phyloP scores from a whole-genome alignment of 148 eudicot species.

The Persicaria tinctoria region DNA sequence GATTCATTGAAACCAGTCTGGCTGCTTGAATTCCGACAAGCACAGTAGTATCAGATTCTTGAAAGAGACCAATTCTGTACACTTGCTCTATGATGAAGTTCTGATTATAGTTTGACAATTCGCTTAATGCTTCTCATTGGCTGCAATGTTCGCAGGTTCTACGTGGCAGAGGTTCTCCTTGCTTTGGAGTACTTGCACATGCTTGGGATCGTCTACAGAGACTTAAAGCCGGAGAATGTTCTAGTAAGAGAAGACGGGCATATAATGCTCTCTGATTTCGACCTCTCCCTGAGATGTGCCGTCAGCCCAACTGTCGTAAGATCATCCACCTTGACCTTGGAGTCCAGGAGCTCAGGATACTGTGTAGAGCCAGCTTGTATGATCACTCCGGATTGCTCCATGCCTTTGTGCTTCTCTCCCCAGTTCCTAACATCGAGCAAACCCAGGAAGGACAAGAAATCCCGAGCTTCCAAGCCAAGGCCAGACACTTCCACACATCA shows the following conservation, averaged over 20 bases:
- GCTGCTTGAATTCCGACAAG: neutral
- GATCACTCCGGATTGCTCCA: conserved; percentile 58
- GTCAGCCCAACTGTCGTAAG: conserved; percentile 75
- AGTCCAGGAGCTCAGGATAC: conserved; percentile 53
- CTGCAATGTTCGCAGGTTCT: conserved; percentile 47
- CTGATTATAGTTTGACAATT: neutral
- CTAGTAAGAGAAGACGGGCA: conserved; percentile 91
- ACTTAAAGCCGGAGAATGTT: conserved; percentile 90
- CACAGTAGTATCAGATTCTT: too few species aligned
- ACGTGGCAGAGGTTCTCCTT: conserved; percentile 91
- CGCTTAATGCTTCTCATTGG: neutral
- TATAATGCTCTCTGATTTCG: conserved; percentile 97
- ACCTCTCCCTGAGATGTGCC: conserved; percentile 79
- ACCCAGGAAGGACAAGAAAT: conserved; percentile 49
- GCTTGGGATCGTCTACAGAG: conserved; percentile 94
- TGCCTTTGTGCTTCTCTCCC: conserved; percentile 73
- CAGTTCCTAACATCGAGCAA: conserved; percentile 39
- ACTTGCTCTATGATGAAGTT: neutral
- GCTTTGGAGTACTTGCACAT: conserved; percentile 92
- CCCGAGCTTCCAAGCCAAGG: conserved; percentile 15
- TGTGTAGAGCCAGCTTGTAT: conserved; percentile 74
- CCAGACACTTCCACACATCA: conserved; percentile 31
- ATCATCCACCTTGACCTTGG: conserved; percentile 38
- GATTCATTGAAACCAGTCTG: neutral
- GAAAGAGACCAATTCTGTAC: neutral